These are phyloP conservation scores for Microcyclospora pomicola DNA, from an alignment of 2,329 filamentous ascomycete species.

Conservation along the genomic window DNA sequence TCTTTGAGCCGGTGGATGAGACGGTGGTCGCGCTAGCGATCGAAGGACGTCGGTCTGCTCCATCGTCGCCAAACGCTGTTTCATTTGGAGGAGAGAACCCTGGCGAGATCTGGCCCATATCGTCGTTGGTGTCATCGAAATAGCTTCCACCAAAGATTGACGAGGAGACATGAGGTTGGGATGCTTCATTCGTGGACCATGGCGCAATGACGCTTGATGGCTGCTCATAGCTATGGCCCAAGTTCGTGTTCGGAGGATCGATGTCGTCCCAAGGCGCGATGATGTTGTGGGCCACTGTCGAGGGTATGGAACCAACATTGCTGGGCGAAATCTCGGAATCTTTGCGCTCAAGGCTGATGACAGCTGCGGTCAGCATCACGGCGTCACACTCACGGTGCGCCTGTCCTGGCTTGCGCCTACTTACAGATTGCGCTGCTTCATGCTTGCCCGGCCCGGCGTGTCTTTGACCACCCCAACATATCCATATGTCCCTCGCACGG, in stretches of 20 bases:
- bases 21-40: slow-evolving; percentile 75
- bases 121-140: slow-evolving; percentile 65
- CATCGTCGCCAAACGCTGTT: slow-evolving; percentile 40
- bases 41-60: slow-evolving; percentile 70
- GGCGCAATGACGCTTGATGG: slow-evolving; percentile 41
- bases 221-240: slow-evolving; percentile 26
- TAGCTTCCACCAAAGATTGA: slow-evolving; percentile 34
- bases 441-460: too few species aligned
- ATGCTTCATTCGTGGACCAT: slow-evolving; percentile 28
- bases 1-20: slow-evolving; percentile 72
- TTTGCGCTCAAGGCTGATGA: slow-evolving; percentile 27
- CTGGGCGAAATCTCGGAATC: slow-evolving; percentile 31
- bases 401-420: too few species aligned
- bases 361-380: too few species aligned
- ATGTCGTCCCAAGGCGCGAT: slow-evolving; percentile 39
- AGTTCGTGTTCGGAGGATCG: slow-evolving; percentile 8
- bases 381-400: too few species aligned
- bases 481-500: too few species aligned
- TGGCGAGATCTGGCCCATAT: slow-evolving; percentile 54
- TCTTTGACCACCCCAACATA: too few species aligned
- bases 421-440: too few species aligned
- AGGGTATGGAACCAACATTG: slow-evolving; percentile 21
- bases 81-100: slow-evolving; percentile 47
- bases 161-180: slow-evolving; percentile 26
- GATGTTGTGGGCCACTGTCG: slow-evolving; percentile 32